These are phyloP conservation scores for Skeletonema grethae DNA, from an alignment of 108 stramenopile species.

Conservation along the genomic window DNA sequence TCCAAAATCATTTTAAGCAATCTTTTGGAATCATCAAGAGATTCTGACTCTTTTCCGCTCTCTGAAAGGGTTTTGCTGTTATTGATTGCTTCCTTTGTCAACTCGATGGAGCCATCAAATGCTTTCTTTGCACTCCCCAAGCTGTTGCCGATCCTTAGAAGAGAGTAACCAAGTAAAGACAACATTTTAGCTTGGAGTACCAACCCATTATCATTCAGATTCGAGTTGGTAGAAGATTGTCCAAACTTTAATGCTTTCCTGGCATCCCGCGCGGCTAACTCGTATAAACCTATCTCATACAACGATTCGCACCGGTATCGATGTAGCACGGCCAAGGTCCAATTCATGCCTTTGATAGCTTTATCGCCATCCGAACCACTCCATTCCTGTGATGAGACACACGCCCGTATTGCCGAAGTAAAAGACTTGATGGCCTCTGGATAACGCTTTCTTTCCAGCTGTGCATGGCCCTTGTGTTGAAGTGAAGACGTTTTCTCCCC, in stretches of 20 bases:
- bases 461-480: not conserved
- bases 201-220: conserved; percentile 9
- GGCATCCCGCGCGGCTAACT: conserved; percentile 60
- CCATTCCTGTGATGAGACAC: not conserved
- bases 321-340: conserved; percentile 11
- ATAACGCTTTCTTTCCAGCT: not conserved
- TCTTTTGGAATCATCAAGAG: not conserved
- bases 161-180: conserved; percentile 24
- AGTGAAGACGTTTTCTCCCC: not conserved
- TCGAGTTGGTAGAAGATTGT: conserved; percentile 10
- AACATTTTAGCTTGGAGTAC: conserved; percentile 15
- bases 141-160: conserved; percentile 21
- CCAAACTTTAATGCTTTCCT: conserved; percentile 48
- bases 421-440: not conserved
- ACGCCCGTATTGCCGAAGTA: not conserved
- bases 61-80: not conserved
- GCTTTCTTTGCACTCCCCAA: conserved; percentile 22
- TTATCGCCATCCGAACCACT: not conserved
- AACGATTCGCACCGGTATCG: conserved; percentile 66
- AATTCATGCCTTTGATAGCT: not conserved
- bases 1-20: conserved; percentile 2
- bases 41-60: not conserved
- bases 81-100: conserved; percentile 22
- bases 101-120: conserved; percentile 32
- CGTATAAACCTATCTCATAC: conserved; percentile 66